Evolutionary conservation across 1,284 basidiomycete species (phyloP), one percentile per base, ranked within the genome.

Genomic region (Tilletia setariae): DNA sequence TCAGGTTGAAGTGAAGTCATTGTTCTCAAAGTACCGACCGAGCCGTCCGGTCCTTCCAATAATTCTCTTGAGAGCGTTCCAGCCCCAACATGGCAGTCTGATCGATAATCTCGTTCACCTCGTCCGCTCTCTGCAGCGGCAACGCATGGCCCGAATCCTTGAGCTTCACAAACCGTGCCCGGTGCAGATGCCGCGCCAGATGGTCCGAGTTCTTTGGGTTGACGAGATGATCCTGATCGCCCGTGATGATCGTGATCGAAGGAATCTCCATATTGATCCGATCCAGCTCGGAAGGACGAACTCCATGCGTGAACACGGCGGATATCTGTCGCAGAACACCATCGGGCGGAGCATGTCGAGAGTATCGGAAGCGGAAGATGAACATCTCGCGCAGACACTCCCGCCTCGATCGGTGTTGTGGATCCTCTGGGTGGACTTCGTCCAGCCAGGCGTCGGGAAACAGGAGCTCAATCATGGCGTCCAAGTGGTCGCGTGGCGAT

Each of bases 271-370:
- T 78, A 1, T 89, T 87, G 61, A 94, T 88, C 43, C 76, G 76
- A 4, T 81, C 80, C 16, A 93, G 85, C 1, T 87, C 86, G 0
- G 85, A 85, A 0, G 86, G 83, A 1, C 85, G 81, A 65, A 93
- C 88, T 67, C 86, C 79, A 79, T 94, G 92, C 0, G 89, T 90
- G 2, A 91, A 70, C 0, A 83, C 90, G 0, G 92, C 91, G 4
- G 84, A 85, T 86, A 91, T 89, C 79, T 94, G 92, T 1, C 89
- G 90, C 1, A 93, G 70, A 21, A 87, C 84, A 0, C 91, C 92
- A 15, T 87, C 75, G 46, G 89, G 79, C 0, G 84, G 84, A 73
- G 92, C 91, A 0, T 87, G 86, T 13, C 86, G 87, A 0, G 88
- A 88, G 2, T 88, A 84, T 1, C 83, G 75, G 53, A 88, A 84